phyloP scores from a whole-genome alignment of 169 alveolate genomes.

The Theileria equi region DNA sequence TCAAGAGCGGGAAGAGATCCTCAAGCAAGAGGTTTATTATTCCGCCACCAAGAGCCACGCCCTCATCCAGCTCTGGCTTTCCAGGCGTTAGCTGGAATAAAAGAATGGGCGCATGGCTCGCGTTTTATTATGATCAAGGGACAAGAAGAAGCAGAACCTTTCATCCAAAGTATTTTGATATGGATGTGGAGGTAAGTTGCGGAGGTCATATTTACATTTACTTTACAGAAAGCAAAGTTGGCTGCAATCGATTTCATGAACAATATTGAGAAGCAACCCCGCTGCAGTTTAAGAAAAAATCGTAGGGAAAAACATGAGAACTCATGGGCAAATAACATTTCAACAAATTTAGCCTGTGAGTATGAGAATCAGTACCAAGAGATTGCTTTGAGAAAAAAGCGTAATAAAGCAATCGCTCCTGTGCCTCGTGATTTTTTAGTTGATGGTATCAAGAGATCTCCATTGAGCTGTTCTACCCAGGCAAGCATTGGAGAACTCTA shows the following conservation, averaged over 20 bases:
- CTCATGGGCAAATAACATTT: conserved; percentile 41
- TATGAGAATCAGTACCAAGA: conserved; percentile 22
- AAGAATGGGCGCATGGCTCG: conserved; percentile 83
- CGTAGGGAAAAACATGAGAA: conserved; percentile 51
- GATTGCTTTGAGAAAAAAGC: conserved; percentile 12
- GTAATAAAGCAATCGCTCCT: conserved; percentile 9
- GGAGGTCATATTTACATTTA: neutral
- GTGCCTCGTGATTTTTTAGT: conserved; percentile 19
- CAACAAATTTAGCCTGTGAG: conserved; percentile 2
- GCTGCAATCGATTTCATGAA: conserved; percentile 80
- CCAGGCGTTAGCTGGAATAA: conserved; percentile 86
- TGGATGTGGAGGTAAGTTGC: conserved; percentile 69
- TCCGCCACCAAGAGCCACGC: conserved; percentile 62
- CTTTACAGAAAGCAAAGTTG: conserved; percentile 61
- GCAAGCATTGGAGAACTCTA: conserved; percentile 37
- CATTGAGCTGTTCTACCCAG: conserved; percentile 31
- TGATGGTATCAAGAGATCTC: conserved; percentile 24
- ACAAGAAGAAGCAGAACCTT: conserved; percentile 79
- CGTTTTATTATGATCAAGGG: conserved; percentile 78
- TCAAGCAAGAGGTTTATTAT: conserved; percentile 26
- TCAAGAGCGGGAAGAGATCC: conserved; percentile 13
- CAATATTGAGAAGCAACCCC: conserved; percentile 70
- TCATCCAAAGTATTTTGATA: conserved; percentile 78
- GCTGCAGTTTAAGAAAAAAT: conserved; percentile 63
- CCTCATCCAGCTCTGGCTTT: conserved; percentile 74